These are phyloP conservation scores for Cerioporus squamosus DNA, from an alignment of 1,284 basidiomycete genomes.

Conservation along the genomic window DNA sequence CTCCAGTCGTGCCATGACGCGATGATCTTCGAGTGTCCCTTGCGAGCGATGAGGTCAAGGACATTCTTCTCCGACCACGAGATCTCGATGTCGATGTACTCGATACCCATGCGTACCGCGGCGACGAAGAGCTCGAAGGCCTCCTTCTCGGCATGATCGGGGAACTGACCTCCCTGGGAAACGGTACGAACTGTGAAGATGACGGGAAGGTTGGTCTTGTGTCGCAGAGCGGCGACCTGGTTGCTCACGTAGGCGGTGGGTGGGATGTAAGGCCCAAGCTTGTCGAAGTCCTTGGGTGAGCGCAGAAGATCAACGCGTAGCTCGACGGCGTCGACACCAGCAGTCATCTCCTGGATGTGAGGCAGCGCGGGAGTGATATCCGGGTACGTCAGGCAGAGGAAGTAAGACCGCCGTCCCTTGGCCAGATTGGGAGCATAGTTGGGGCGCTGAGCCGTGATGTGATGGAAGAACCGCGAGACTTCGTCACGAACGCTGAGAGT, in stretches of 20 bases:
- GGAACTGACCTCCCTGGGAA: conserved; percentile 92
- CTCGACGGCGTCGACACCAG: conserved; percentile 94
- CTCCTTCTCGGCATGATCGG: conserved; percentile 75
- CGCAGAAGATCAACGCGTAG: conserved; percentile 91
- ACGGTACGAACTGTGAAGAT: conserved; percentile 92
- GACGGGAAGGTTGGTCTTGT: conserved; percentile 82
- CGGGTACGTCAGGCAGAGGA: conserved; percentile 92
- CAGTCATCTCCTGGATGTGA: conserved; percentile 73
- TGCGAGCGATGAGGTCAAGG: conserved; percentile 61
- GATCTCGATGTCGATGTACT: conserved; percentile 94
- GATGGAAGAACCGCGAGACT: conserved; percentile 84
- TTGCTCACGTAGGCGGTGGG: conserved; percentile 76
- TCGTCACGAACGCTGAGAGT: conserved; percentile 44
- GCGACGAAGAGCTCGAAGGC: conserved; percentile 82
- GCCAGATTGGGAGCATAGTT: conserved; percentile 69
- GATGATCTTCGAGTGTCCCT: conserved; percentile 82
- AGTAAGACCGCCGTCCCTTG: conserved; percentile 77
- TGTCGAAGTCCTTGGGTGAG: conserved; percentile 49
- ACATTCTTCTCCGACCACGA: conserved; percentile 72
- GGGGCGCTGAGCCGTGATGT: conserved; percentile 77
- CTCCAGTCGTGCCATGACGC: conserved; percentile 96
- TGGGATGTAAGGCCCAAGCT: conserved; percentile 63
- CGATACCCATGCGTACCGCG: conserved; percentile 84
- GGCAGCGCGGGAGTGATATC: conserved; percentile 77
- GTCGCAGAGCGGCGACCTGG: conserved; percentile 84